Conservation (phyloP, 108 stramenopile species). For the Aurantiochytrium sp. region DNA sequence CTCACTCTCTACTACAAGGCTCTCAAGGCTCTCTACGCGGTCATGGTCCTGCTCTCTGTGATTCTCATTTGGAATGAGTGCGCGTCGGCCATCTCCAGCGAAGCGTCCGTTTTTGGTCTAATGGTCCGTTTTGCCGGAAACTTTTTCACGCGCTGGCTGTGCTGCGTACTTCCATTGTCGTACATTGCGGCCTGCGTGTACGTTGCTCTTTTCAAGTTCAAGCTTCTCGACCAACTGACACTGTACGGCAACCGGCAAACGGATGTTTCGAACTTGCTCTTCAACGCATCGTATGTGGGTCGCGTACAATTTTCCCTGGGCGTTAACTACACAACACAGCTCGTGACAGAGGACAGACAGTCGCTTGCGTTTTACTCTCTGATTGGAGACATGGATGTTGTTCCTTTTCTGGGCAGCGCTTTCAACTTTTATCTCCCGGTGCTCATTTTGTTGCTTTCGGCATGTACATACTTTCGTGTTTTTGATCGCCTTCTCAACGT, state of each 20-base stretch:
- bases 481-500: background rate
- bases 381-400: background rate
- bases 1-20: background rate
- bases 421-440: background rate
- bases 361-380: background rate
- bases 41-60: background rate
- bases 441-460: background rate
- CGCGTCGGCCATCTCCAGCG: background rate
- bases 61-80: background rate
- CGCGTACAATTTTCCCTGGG: background rate
- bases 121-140: background rate
- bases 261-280: background rate
- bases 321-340: background rate
- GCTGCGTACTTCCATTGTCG: background rate
- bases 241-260: background rate
- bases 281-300: background rate
- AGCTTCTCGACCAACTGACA: background rate
- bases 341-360: background rate
- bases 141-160: background rate
- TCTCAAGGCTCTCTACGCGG: background rate
- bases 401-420: background rate
- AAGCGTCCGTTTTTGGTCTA: background rate
- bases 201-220: background rate
- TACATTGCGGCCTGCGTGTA: constrained; percentile 3
- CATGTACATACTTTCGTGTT: background rate